Percentiles rank a stretch among this genome's conserved stretches.
Conservation (phyloP, 148 eudicot species). For the Chenopodium album region DNA sequence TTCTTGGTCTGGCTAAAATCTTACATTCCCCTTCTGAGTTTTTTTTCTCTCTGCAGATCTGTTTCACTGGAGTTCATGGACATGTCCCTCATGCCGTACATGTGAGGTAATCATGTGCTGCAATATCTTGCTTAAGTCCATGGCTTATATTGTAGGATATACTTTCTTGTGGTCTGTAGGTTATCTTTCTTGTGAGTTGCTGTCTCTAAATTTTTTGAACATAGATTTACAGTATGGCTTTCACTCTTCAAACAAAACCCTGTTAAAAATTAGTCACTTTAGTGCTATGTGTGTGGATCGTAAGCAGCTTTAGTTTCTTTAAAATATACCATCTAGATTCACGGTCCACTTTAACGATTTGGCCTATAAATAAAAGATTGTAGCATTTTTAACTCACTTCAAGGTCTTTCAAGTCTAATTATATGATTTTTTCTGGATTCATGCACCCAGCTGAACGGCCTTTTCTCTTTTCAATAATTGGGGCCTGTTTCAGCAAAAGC, state of each 20-base stretch:
- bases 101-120: slow-evolving; percentile 65
- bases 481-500: neutral
- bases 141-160: neutral
- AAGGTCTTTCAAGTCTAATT: neutral
- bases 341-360: neutral
- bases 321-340: neutral
- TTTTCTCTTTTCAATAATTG: neutral
- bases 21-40: slow-evolving; percentile 5
- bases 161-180: neutral
- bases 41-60: slow-evolving; percentile 51
- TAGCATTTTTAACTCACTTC: neutral
- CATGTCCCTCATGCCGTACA: slow-evolving; percentile 88
- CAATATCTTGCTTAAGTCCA: neutral
- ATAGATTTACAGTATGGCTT: neutral
- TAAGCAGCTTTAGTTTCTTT: neutral
- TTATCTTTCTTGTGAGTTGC: neutral
- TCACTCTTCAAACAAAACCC: neutral
- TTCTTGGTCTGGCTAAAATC: slow-evolving; percentile 4
- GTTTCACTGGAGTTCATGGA: slow-evolving; percentile 98
- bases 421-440: neutral
- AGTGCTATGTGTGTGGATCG: neutral
- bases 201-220: neutral
- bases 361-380: neutral
- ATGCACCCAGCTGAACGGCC: neutral
- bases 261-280: neutral